phyloP scores from a whole-genome alignment of 192 early-diverging fungal genomes.

The Jimgerdemannia flammicorona region DNA sequence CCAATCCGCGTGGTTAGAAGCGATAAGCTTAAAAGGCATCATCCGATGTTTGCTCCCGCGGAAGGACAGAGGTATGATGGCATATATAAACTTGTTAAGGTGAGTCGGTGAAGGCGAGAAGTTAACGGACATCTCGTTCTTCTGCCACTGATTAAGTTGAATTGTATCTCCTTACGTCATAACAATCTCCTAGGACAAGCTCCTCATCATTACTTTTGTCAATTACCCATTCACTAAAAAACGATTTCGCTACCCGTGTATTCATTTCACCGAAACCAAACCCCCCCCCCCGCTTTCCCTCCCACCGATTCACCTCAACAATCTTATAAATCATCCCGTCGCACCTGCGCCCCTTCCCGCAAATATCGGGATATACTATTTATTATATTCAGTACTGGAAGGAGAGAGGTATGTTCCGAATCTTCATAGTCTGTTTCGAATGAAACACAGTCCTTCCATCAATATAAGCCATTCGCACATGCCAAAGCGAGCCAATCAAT shows the following conservation, averaged over 20 bases:
- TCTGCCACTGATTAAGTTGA: neutral
- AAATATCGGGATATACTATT: neutral
- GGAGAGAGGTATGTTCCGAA: slow-evolving; percentile 24
- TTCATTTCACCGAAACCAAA: too few relatives aligned
- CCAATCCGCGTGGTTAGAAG: slow-evolving; percentile 58
- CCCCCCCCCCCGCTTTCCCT: too few relatives aligned
- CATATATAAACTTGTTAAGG: slow-evolving; percentile 56
- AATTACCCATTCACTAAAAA: too few relatives aligned
- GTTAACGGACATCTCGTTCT: too few relatives aligned
- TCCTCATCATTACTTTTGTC: too few relatives aligned
- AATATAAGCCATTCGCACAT: neutral
- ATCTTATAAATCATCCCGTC: too few relatives aligned
- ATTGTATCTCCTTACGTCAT: too few relatives aligned
- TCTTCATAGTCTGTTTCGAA: neutral
- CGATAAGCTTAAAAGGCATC: slow-evolving; percentile 40
- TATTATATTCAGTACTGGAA: slow-evolving; percentile 31
- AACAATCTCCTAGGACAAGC: too few relatives aligned
- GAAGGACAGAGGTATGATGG: slow-evolving; percentile 65
- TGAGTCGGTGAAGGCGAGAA: slow-evolving; percentile 5
- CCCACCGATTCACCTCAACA: too few relatives aligned
- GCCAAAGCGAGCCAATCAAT: neutral
- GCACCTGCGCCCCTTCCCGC: too few relatives aligned
- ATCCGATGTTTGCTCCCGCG: slow-evolving; percentile 44
- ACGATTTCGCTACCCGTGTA: too few relatives aligned
- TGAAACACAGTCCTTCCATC: neutral